These are phyloP conservation scores for Cytidiella melzeri DNA, from an alignment of 768 basidiomycete species.

Conservation along the genomic window DNA sequence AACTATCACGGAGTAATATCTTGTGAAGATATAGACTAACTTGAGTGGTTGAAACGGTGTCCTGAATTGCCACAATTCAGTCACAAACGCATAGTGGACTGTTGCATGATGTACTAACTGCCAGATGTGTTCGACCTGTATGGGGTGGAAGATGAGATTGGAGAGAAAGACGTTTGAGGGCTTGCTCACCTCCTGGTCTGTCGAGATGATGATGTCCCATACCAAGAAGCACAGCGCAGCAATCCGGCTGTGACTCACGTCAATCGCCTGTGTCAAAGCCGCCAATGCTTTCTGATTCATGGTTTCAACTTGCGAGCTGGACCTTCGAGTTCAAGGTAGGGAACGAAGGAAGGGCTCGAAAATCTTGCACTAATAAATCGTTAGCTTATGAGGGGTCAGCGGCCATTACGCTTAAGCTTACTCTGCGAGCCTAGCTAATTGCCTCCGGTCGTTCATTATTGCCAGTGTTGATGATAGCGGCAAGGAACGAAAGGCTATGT, in stretches of 20 bases:
- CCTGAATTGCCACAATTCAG: not conserved
- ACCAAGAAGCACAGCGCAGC: slow-evolving; percentile 12
- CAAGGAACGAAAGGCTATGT: too few species aligned
- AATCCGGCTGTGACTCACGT: slow-evolving; percentile 3
- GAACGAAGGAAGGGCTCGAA: not conserved
- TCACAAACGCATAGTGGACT: not conserved
- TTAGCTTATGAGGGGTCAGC: too few species aligned
- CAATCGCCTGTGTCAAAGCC: slow-evolving; percentile 8
- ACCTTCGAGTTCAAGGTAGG: not conserved
- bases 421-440: too few species aligned
- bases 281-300: slow-evolving; percentile 3
- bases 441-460: too few species aligned
- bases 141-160: not conserved
- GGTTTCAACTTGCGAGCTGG: not conserved
- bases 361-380: too few species aligned
- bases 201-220: slow-evolving; percentile 11
- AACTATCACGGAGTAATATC: slow-evolving; percentile 12
- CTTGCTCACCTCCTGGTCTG: slow-evolving; percentile 10
- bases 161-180: not conserved
- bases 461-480: too few species aligned
- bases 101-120: not conserved
- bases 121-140: slow-evolving; percentile 11
- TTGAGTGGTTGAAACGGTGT: slow-evolving; percentile 11
- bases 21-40: slow-evolving; percentile 10
- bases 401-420: too few species aligned